A percentile compares a stretch with the other conserved stretches of the same genome.
Evolutionary conservation across 2,329 filamentous ascomycete genomes (phyloP).

Genomic region (Aspergillus sergii): DNA sequence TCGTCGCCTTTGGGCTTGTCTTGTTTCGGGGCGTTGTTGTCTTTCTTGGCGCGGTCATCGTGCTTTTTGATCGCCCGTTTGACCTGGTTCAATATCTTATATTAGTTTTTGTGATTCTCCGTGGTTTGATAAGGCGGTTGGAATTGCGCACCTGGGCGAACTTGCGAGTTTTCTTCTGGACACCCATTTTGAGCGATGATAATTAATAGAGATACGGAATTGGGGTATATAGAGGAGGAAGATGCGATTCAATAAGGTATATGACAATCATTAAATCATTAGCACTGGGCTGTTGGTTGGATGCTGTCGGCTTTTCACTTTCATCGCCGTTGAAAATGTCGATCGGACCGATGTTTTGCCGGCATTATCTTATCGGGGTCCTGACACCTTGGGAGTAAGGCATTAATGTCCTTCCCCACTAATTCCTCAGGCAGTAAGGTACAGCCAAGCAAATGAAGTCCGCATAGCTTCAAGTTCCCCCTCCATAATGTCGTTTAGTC

Average conservation of each 20-base stretch:
- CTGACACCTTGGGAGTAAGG: not conserved
- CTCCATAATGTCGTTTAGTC: no score
- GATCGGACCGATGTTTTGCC: conserved; percentile 4
- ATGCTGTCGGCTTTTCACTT: not conserved
- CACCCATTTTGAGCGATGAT: conserved; percentile 66
- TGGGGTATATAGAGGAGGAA: not conserved
- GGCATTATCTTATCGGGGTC: not conserved
- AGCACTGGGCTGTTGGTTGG: not conserved
- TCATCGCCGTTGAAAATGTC: not conserved
- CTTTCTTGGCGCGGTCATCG: conserved; percentile 26
- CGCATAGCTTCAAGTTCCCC: no score
- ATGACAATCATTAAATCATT: not conserved
- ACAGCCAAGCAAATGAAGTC: no score
- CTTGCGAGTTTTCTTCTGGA: conserved; percentile 88
- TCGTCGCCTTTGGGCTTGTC: conserved; percentile 22
- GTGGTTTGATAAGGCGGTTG: not conserved
- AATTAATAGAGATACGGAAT: not conserved
- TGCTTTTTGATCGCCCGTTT: conserved; percentile 25
- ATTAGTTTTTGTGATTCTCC: conserved; percentile 35
- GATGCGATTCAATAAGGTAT: not conserved
- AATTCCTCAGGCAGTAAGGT: not conserved
- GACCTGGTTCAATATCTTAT: conserved; percentile 54
- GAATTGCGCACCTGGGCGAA: conserved; percentile 69
- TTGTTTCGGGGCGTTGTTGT: conserved; percentile 10
- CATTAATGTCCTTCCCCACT: not conserved